Conservation (phyloP, 169 alveolate species). For the Toxoplasma gondii region DNA sequence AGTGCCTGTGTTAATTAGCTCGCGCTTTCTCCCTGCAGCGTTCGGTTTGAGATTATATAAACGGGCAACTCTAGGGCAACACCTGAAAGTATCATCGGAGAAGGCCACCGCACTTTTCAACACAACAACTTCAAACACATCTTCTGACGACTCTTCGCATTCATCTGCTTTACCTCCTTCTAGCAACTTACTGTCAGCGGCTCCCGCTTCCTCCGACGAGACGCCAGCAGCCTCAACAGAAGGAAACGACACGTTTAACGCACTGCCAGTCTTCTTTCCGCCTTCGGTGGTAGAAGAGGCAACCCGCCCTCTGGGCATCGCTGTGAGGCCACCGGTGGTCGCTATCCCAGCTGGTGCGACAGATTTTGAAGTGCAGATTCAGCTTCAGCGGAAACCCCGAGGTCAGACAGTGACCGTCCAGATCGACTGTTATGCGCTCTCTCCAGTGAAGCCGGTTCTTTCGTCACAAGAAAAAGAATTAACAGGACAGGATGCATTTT, state of each 20-base stretch:
- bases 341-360: background rate
- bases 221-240: background rate
- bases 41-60: background rate
- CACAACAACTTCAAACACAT: background rate
- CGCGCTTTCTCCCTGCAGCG: background rate
- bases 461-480: too few species aligned
- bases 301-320: background rate
- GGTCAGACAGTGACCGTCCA: background rate
- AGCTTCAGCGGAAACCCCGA: background rate
- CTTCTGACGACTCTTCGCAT: background rate
- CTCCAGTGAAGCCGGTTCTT: background rate
- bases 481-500: too few species aligned
- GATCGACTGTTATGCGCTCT: background rate
- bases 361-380: background rate
- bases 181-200: background rate
- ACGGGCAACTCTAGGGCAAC: background rate
- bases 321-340: background rate
- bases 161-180: background rate
- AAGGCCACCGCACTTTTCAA: background rate
- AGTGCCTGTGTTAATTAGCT: background rate
- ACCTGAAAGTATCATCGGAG: background rate
- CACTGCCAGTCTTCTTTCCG: background rate
- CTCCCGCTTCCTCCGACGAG: background rate
- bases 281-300: background rate
- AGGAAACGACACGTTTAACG: background rate